These are phyloP conservation scores for Lathyrus tuberosus DNA, from an alignment of 306 rosid genomes.

Conservation along the genomic window DNA sequence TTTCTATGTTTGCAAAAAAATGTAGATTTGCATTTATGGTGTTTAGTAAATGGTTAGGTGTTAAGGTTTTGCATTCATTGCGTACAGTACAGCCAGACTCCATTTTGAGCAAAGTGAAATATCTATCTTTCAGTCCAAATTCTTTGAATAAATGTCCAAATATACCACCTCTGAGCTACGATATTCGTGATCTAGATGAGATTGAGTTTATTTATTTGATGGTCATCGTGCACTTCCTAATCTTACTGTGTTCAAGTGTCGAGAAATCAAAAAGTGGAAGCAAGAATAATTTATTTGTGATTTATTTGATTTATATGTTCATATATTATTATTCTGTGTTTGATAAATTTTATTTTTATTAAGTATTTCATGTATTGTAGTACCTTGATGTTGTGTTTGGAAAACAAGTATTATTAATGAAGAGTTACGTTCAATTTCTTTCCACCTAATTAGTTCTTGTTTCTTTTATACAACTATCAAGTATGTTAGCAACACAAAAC, in stretches of 20 bases:
- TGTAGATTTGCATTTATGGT: no score
- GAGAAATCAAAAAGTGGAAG: slow-evolving; percentile 43
- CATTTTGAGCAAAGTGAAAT: slow-evolving; percentile 43
- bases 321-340: slow-evolving; percentile 43
- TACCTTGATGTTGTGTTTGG: slow-evolving; percentile 37
- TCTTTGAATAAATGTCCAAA: slow-evolving; percentile 56
- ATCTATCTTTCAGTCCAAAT: slow-evolving; percentile 54
- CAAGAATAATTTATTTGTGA: slow-evolving; percentile 37
- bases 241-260: slow-evolving; percentile 46
- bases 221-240: slow-evolving; percentile 55
- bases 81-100: no score
- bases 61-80: no score
- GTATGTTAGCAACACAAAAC: no score
- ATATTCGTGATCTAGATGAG: slow-evolving; percentile 39
- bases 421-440: slow-evolving; percentile 34
- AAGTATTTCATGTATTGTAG: slow-evolving; percentile 37
- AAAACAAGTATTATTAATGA: slow-evolving; percentile 39
- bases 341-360: slow-evolving; percentile 44
- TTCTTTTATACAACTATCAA: neutral
- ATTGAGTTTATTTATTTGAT: slow-evolving; percentile 49
- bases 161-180: slow-evolving; percentile 33
- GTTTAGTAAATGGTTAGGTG: no score
- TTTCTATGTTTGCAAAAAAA: no score
- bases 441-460: neutral
- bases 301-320: slow-evolving; percentile 44